Evolutionary conservation across 192 early-diverging fungal species (phyloP).

Genomic region (Jimgerdemannia flammicorona): DNA sequence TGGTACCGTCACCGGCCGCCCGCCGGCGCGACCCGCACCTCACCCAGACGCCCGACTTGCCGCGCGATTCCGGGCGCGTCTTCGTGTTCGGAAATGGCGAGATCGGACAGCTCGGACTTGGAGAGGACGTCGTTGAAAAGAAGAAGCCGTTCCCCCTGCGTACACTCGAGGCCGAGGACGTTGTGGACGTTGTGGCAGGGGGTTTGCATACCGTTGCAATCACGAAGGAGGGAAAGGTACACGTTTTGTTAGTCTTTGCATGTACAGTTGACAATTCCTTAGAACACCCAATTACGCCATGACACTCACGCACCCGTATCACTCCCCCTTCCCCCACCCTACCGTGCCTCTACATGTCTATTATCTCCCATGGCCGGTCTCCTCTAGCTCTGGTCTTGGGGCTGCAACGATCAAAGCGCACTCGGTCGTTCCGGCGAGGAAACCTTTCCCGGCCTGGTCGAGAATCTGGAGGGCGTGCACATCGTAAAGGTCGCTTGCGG

Average conservation of each 20-base stretch:
- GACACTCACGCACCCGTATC: background rate
- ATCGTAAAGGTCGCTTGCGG: slow-evolving; percentile 80
- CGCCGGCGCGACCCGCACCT: background rate
- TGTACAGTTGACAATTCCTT: background rate
- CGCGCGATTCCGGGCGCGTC: slow-evolving; percentile 46
- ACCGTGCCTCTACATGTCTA: too few species aligned
- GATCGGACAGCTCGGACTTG: slow-evolving; percentile 90
- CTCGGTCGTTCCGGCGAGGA: slow-evolving; percentile 72
- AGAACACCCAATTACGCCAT: background rate
- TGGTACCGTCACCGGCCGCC: background rate
- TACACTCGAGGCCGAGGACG: slow-evolving; percentile 62
- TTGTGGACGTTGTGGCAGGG: slow-evolving; percentile 79
- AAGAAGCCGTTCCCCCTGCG: slow-evolving; percentile 67
- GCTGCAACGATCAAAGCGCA: slow-evolving; percentile 90
- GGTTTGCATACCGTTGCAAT: slow-evolving; percentile 87
- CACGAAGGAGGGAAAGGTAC: slow-evolving; percentile 67
- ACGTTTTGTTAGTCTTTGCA: background rate
- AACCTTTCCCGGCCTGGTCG: slow-evolving; percentile 56
- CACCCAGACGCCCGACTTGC: background rate
- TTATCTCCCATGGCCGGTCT: background rate
- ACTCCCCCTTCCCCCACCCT: too few species aligned
- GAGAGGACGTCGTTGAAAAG: slow-evolving; percentile 74
- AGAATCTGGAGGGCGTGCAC: slow-evolving; percentile 68
- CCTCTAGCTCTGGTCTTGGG: slow-evolving; percentile 83
- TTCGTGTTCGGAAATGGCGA: slow-evolving; percentile 88